Evolutionary conservation across 306 rosid genomes (phyloP), one percentile per base, ranked within the genome.

Genomic region (Urtica urens): DNA sequence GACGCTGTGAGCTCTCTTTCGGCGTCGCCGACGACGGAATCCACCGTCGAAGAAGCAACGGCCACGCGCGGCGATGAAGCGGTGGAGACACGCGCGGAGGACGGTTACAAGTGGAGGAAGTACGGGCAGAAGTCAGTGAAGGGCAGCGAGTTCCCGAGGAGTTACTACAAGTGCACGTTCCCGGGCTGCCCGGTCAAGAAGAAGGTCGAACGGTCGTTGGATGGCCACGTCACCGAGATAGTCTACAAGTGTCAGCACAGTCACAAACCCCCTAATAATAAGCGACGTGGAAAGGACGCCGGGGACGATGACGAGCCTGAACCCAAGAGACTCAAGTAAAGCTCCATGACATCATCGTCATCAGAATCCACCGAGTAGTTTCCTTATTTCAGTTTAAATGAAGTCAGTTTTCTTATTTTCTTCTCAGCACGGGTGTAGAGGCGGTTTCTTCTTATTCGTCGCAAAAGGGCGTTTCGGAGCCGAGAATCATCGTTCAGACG

Each of bases 101-200:
- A 86, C 33, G 93, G 88, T 22, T 81, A 59, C 73, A 81, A 79
- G 51, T 86, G 96, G 96, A 67, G 93, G 43, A 81, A 86, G 57
- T 81, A 81, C 35, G 93, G 96, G 12, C 96, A 81, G 74, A 86
- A 81, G 76, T 86, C 78, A 20, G 83, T 86, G 68, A 86, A 81
- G 23, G 96, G 96, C 19, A 78, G 93, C 5, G 88, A 81, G 44
- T 81, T 76, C 60, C 96, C 86, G 40, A 68, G 88, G 47, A 81
- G 93, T 47, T 86, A 78, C 54, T 86, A 86, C 39, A 86, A 86
- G 58, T 86, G 96, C 70, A 81, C 86, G 1, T 64, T 65, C 56
- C 72, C 74, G 6, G 67, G 39, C 22, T 86, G 96, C 57, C 86
- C 83, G 25, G 96, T 81, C 6, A 86, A 78, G 86, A 86, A 86